A percentile compares a stretch with the other conserved stretches of the same genome.
Evolutionary conservation across 2,329 filamentous ascomycete species (phyloP).

Genomic region (Ceratocystis albifundus): DNA sequence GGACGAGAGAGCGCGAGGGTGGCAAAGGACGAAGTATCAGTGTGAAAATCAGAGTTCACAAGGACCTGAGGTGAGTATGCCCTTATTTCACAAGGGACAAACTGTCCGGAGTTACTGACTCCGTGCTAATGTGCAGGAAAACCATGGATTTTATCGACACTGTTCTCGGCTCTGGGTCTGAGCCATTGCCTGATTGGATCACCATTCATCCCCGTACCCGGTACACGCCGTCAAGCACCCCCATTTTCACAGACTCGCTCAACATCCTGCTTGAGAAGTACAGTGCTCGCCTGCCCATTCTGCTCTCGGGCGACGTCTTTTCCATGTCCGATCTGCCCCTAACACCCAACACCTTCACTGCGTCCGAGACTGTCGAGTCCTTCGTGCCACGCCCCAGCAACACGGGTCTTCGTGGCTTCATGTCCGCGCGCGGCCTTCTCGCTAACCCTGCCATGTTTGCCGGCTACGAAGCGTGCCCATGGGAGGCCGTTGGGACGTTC

Average conservation of each 20-base stretch:
- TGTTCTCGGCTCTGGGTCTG: conserved; percentile 42
- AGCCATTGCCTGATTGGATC: conserved; percentile 50
- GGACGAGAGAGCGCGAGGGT: conserved; percentile 37
- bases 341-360: conserved; percentile 26
- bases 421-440: conserved; percentile 58
- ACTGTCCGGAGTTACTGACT: neutral
- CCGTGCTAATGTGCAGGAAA: conserved; percentile 30
- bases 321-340: conserved; percentile 40
- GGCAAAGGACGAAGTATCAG: conserved; percentile 47
- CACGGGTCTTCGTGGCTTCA: conserved; percentile 49
- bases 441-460: conserved; percentile 57
- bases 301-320: conserved; percentile 61
- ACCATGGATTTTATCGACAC: conserved; percentile 53
- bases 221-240: conserved; percentile 47
- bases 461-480: conserved; percentile 45
- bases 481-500: conserved; percentile 52
- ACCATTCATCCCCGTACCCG: conserved; percentile 58
- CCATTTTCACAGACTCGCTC: conserved; percentile 52
- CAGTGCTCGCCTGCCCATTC: conserved; percentile 45
- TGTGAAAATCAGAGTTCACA: conserved; percentile 59
- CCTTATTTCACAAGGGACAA: neutral
- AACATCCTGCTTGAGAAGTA: conserved; percentile 43
- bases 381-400: conserved; percentile 30
- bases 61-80: conserved; percentile 42
- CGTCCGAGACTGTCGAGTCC: conserved; percentile 26